phyloP scores from a whole-genome alignment of 2,329 filamentous ascomycete genomes.

The Raffaelea arxii region DNA sequence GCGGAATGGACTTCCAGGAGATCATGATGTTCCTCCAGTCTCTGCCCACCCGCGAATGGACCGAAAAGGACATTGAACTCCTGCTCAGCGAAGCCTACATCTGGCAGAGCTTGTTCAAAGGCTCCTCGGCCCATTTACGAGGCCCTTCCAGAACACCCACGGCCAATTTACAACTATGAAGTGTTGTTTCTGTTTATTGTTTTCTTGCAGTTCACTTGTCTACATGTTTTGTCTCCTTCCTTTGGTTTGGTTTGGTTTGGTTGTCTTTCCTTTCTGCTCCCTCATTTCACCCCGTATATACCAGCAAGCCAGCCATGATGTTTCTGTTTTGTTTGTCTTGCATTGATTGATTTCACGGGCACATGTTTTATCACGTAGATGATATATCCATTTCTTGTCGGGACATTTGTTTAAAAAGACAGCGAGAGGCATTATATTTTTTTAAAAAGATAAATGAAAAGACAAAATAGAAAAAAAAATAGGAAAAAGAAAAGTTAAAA shows the following conservation, averaged over 20 bases:
- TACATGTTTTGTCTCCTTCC: background rate
- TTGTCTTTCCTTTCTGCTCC: too few relatives aligned
- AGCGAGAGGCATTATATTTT: background rate
- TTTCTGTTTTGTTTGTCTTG: too few relatives aligned
- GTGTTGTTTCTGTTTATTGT: too few relatives aligned
- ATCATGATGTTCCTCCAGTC: constrained; percentile 99
- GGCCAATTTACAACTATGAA: constrained; percentile 31
- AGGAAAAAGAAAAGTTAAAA: background rate
- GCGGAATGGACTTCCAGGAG: constrained; percentile 97
- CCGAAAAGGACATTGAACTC: constrained; percentile 95
- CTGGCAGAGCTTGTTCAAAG: constrained; percentile 96
- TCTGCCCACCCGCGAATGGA: constrained; percentile 87
- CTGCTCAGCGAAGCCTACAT: constrained; percentile 95
- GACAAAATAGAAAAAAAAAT: background rate
- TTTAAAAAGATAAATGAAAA: background rate
- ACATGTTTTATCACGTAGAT: too few relatives aligned
- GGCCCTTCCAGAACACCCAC: constrained; percentile 26
- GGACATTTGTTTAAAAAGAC: background rate
- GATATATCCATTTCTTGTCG: too few relatives aligned
- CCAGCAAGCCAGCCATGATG: too few relatives aligned
- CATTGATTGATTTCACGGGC: too few relatives aligned
- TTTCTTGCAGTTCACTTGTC: background rate
- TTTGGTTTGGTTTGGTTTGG: too few relatives aligned
- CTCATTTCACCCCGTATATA: too few relatives aligned
- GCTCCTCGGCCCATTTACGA: constrained; percentile 80